Percentiles rank a stretch among this genome's conserved stretches.
phyloP scores from a whole-genome alignment of 2,329 filamentous ascomycete species.

The Magnaporthiopsis incrustans region DNA sequence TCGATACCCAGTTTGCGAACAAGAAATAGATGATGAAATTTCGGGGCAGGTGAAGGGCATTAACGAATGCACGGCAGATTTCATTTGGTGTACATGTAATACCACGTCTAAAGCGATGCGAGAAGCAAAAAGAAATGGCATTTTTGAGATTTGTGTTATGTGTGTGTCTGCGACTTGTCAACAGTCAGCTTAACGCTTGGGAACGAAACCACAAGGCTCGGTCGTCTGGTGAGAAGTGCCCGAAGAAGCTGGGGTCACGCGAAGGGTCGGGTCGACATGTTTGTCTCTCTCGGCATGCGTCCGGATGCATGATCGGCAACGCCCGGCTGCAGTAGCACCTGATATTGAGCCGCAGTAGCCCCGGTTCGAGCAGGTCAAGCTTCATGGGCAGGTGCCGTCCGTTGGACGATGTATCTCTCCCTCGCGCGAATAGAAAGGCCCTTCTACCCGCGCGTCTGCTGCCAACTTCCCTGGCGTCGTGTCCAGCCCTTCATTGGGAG shows the following conservation, averaged over 20 bases:
- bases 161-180: background rate
- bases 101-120: conserved; percentile 9
- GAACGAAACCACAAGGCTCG: background rate
- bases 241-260: background rate
- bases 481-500: background rate
- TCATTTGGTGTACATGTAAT: conserved; percentile 15
- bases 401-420: background rate
- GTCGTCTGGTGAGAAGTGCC: too few relatives aligned
- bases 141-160: background rate
- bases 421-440: too few relatives aligned
- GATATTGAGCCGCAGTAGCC: background rate
- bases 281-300: background rate
- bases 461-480: background rate
- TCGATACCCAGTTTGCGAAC: conserved; percentile 69
- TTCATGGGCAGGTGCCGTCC: too few relatives aligned
- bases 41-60: background rate
- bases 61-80: conserved; percentile 9
- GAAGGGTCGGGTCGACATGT: background rate
- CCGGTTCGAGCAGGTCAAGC: background rate
- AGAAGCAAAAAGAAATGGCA: background rate
- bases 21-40: conserved; percentile 23
- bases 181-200: background rate
- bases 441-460: too few relatives aligned
- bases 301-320: background rate
- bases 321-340: background rate